Evolutionary conservation across 768 basidiomycete species (phyloP).

Genomic region (Coprinopsis sp.): DNA sequence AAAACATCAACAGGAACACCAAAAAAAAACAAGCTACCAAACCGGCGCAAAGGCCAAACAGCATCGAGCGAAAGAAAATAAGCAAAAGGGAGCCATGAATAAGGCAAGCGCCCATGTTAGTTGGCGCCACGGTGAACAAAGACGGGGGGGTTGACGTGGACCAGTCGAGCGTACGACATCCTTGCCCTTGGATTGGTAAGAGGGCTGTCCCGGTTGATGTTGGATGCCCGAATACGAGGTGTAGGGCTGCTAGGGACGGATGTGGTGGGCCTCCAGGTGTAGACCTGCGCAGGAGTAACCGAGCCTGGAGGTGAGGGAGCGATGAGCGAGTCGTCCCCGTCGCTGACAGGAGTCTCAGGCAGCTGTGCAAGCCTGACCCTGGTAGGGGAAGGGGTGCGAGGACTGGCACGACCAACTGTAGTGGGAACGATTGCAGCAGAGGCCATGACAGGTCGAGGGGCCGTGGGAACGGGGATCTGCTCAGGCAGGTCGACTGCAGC

Average conservation of each 20-base stretch:
- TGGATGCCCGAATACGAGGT: conserved; percentile 23
- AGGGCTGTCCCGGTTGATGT: conserved; percentile 36
- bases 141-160: conserved; percentile 38
- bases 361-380: conserved; percentile 14
- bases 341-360: conserved; percentile 15
- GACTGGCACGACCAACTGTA: conserved; percentile 8
- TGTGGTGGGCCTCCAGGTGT: conserved; percentile 43
- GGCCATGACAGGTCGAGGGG: no score
- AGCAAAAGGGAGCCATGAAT: neutral
- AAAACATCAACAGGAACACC: neutral
- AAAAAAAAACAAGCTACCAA: conserved; percentile 6
- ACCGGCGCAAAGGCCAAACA: conserved; percentile 3
- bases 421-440: no score
- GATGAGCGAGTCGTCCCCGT: conserved; percentile 22
- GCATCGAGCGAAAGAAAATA: conserved; percentile 1
- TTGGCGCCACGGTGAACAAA: conserved; percentile 21
- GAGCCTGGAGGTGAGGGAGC: conserved; percentile 54
- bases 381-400: conserved; percentile 20
- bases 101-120: conserved; percentile 11
- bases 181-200: conserved; percentile 57
- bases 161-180: conserved; percentile 54
- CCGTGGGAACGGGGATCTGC: no score
- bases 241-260: conserved; percentile 31
- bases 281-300: conserved; percentile 48
- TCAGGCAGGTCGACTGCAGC: no score